Conservation (phyloP, 768 basidiomycete species). For the Leucosporidium yakuticum region DNA sequence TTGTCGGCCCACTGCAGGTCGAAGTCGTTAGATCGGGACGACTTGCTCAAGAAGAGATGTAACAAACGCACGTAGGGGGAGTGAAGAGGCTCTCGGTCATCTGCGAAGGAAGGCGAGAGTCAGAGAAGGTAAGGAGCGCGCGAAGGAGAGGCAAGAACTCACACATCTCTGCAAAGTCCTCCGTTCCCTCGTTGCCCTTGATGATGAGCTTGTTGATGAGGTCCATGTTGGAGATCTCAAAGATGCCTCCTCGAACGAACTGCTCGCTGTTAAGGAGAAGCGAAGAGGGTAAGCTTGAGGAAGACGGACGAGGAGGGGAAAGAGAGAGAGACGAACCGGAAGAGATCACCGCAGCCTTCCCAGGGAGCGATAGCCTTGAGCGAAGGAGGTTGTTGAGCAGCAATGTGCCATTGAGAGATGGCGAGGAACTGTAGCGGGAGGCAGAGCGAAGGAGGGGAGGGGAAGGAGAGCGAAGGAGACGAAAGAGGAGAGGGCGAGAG, state of each 20-base stretch:
- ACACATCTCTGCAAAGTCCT: slow-evolving; percentile 30
- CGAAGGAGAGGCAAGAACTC: neutral
- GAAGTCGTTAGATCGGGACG: neutral
- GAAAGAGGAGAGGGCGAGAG: no score
- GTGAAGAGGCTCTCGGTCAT: slow-evolving; percentile 6
- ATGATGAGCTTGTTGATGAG: slow-evolving; percentile 31
- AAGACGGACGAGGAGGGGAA: neutral
- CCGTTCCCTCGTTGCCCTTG: slow-evolving; percentile 22
- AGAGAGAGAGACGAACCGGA: neutral
- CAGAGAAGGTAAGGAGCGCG: no score
- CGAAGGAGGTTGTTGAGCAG: slow-evolving; percentile 31
- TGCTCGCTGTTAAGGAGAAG: slow-evolving; percentile 11
- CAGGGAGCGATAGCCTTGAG: slow-evolving; percentile 38
- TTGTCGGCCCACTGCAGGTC: slow-evolving; percentile 29
- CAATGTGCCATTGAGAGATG: slow-evolving; percentile 32
- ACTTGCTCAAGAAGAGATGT: no score
- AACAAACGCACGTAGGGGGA: slow-evolving; percentile 1
- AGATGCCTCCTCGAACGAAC: slow-evolving; percentile 29
- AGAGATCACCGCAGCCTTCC: slow-evolving; percentile 32
- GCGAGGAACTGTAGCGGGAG: slow-evolving; percentile 20
- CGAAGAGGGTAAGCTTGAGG: no score
- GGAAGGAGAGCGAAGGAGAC: no score
- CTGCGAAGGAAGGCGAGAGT: neutral
- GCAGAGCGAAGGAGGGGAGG: no score
- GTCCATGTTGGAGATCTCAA: slow-evolving; percentile 28